Percentiles rank a stretch among this genome's conserved stretches.
phyloP scores from a whole-genome alignment of 139 green algal genomes.

The Chlamydomonas urium region DNA sequence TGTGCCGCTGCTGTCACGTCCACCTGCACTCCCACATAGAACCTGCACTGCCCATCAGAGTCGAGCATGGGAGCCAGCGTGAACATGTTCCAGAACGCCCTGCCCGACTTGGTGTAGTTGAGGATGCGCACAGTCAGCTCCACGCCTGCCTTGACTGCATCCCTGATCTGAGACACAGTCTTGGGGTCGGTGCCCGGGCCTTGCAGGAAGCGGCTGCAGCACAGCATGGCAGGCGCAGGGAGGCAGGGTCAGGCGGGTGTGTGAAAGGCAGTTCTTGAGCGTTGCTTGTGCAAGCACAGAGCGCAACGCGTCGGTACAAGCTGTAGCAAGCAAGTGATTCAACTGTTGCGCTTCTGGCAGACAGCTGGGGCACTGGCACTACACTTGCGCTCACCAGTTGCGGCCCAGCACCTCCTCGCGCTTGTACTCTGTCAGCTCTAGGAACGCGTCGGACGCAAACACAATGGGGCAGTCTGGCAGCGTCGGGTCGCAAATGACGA shows the following conservation, averaged over 20 bases:
- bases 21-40: conserved; percentile 87
- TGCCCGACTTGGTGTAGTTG: conserved; percentile 74
- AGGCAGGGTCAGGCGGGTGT: no score
- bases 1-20: conserved; percentile 17
- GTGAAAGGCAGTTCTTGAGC: neutral
- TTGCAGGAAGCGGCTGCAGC: conserved; percentile 80
- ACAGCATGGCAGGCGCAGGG: neutral
- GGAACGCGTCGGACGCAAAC: conserved; percentile 87
- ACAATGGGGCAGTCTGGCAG: conserved; percentile 98
- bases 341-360: neutral
- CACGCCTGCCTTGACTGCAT: conserved; percentile 59
- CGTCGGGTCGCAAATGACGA: conserved; percentile 92
- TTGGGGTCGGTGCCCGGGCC: conserved; percentile 73
- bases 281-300: neutral
- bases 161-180: conserved; percentile 73
- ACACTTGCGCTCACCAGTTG: conserved; percentile 65
- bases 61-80: conserved; percentile 86
- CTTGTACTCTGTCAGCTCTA: conserved; percentile 90
- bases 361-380: neutral
- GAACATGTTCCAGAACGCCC: conserved; percentile 97
- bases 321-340: neutral
- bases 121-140: conserved; percentile 88
- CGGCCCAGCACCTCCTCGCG: conserved; percentile 91
- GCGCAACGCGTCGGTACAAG: no score
- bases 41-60: conserved; percentile 71